Evolutionary conservation across 306 rosid species (phyloP), one percentile per base, ranked within the genome.

Genomic region (Castanea crenata): DNA sequence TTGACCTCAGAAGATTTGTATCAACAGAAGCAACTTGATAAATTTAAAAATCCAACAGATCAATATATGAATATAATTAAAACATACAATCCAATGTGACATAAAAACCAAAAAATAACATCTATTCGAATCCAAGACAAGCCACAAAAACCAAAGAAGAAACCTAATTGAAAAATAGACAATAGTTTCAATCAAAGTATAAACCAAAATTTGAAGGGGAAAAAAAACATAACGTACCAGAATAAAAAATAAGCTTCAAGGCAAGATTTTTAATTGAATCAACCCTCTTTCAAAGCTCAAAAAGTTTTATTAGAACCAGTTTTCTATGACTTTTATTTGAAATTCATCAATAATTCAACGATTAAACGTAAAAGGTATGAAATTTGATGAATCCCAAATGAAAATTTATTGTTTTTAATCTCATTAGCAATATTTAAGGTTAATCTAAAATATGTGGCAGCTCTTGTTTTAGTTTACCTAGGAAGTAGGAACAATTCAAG

Each of bases 401-500:
- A 68, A 34, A n/a, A 19, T 7, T 68, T 19, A 7, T 8, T 68
- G 72, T 68, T 68, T 14, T 35, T 14, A 29, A 63, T 63, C 20
- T 63, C 38, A 11, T 2, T 63, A 6, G n/a, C 3, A 63, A 13
- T 29, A 29, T 61, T 65, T 3, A 65, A 65, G 71, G 71, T 65
- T 65, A 32, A 32, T 65, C 9, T 32, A 65, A 65, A 14, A 65
- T 65, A 65, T 16, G 31, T 32, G 46, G 49, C 21, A 15, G 23
- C 19, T 65, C 14, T 16, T 65, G 46, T 32, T 65, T 16, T 65
- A 14, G 23, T 65, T 1, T 65, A 7, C 54, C 44, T 34, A 21
- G 44, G 74, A 77, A 58, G n/a, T 34, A 21, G 44, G 74, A 77
- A 58, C 9, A 13, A 23, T 77, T 77, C 62, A 64, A 21, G 6